Conservation (phyloP, 2,329 filamentous ascomycete species). For the Colletotrichum spinosum region DNA sequence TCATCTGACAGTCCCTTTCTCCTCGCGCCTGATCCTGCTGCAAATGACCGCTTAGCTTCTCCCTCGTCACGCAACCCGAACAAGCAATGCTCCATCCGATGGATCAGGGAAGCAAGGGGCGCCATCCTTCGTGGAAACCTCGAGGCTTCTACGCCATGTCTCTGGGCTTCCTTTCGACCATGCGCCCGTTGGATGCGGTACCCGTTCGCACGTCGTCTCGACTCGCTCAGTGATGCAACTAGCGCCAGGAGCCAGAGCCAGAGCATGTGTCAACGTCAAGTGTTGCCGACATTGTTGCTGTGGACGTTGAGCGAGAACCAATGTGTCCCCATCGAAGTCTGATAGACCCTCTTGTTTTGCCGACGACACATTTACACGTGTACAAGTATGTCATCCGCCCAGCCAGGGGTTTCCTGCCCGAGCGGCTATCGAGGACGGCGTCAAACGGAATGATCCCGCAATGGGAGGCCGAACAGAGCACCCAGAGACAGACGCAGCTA, state of each 20-base stretch:
- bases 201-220: slow-evolving; percentile 17
- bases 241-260: slow-evolving; percentile 1
- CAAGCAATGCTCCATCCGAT: neutral
- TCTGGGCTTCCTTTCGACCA: slow-evolving; percentile 29
- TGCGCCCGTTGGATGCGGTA: slow-evolving; percentile 17
- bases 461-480: too few relatives aligned
- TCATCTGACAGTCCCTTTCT: neutral
- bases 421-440: too few relatives aligned
- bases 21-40: neutral
- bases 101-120: neutral
- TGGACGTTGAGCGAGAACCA: slow-evolving; percentile 13
- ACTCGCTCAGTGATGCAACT: slow-evolving; percentile 21
- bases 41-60: neutral
- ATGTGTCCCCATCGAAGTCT: neutral
- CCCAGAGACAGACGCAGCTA: too few relatives aligned
- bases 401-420: too few relatives aligned
- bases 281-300: slow-evolving; percentile 2
- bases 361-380: too few relatives aligned
- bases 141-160: slow-evolving; percentile 7
- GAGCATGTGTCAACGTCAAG: slow-evolving; percentile 16
- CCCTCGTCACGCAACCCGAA: neutral
- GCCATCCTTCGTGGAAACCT: slow-evolving; percentile 7
- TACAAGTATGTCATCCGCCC: too few relatives aligned
- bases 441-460: too few relatives aligned
- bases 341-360: too few relatives aligned